Percentiles rank a stretch among this genome's conserved stretches.
Conservation (phyloP, 2,329 filamentous ascomycete genomes). For the Orbilia javanica region DNA sequence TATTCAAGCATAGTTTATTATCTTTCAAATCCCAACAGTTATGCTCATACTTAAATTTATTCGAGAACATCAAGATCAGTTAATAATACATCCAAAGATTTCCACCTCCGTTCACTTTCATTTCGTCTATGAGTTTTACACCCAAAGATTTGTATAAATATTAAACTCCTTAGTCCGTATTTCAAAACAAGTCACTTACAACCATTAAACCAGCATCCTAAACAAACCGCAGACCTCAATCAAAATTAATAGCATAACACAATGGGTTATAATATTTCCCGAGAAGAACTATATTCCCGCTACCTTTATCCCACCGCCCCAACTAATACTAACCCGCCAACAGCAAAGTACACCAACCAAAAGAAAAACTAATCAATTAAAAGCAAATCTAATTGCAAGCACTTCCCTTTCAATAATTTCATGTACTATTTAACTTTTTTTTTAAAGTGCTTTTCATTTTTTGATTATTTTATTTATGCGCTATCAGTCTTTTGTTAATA, state of each 20-base stretch:
- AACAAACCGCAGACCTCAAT: slow-evolving; percentile 64
- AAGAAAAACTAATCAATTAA: slow-evolving; percentile 63
- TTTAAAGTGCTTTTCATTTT: slow-evolving; percentile 67
- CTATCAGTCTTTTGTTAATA: slow-evolving; percentile 2
- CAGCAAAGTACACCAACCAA: slow-evolving; percentile 63
- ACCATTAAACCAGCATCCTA: slow-evolving; percentile 66
- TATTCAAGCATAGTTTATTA: slow-evolving; percentile 68
- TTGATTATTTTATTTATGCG: slow-evolving; percentile 45
- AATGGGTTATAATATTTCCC: slow-evolving; percentile 64
- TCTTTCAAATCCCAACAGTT: slow-evolving; percentile 67
- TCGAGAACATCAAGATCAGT: slow-evolving; percentile 66
- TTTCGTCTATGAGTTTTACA: slow-evolving; percentile 66
- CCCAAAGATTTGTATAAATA: slow-evolving; percentile 66
- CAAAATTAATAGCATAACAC: slow-evolving; percentile 62
- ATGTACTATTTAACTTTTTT: slow-evolving; percentile 65
- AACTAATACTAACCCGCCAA: slow-evolving; percentile 65
- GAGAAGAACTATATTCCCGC: slow-evolving; percentile 64
- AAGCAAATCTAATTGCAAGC: slow-evolving; percentile 64
- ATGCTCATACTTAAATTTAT: slow-evolving; percentile 68
- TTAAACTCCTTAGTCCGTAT: slow-evolving; percentile 67
- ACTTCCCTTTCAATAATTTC: slow-evolving; percentile 66
- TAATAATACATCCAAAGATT: slow-evolving; percentile 64
- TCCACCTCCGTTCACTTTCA: too few relatives aligned
- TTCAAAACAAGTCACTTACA: slow-evolving; percentile 66
- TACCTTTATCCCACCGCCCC: slow-evolving; percentile 64